phyloP scores from a whole-genome alignment of 352 stramenopile species.

The Ochromonadaceae sp. region DNA sequence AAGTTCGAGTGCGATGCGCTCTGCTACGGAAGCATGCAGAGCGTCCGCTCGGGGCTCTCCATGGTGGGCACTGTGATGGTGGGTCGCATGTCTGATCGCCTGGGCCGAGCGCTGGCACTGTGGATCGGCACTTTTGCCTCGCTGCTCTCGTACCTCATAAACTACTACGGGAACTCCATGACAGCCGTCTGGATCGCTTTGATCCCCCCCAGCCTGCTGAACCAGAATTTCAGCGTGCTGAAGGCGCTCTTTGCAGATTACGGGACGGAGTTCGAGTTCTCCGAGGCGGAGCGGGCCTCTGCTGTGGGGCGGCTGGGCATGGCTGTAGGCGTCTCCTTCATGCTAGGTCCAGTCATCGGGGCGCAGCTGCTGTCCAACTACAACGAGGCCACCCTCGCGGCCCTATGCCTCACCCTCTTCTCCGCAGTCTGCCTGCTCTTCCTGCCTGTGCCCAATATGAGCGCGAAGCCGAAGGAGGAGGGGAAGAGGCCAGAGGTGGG shows the following conservation, averaged over 20 bases:
- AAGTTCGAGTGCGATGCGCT: conserved; percentile 15
- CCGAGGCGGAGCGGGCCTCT: background rate
- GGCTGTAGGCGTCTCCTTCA: conserved; percentile 8
- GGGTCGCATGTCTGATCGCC: background rate
- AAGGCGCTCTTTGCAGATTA: conserved; percentile 11
- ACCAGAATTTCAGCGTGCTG: conserved; percentile 6
- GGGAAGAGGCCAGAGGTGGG: too few relatives aligned
- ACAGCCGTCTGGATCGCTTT: background rate
- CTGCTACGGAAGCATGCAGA: conserved; percentile 4
- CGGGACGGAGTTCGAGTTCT: background rate
- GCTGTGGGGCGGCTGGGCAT: conserved; percentile 2
- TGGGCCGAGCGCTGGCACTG: background rate
- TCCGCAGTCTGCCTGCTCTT: background rate
- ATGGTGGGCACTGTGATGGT: background rate
- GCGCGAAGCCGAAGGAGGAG: too few relatives aligned
- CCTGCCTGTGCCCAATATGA: background rate
- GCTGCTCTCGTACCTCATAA: conserved; percentile 6
- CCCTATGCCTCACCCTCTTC: background rate
- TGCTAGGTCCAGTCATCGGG: background rate
- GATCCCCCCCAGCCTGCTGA: background rate
- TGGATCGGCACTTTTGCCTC: background rate
- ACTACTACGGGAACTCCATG: background rate
- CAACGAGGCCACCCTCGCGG: background rate
- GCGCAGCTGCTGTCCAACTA: background rate
- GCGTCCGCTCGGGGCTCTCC: background rate